Conservation (phyloP, 2,329 filamentous ascomycete genomes). For the Penicillium sp. region DNA sequence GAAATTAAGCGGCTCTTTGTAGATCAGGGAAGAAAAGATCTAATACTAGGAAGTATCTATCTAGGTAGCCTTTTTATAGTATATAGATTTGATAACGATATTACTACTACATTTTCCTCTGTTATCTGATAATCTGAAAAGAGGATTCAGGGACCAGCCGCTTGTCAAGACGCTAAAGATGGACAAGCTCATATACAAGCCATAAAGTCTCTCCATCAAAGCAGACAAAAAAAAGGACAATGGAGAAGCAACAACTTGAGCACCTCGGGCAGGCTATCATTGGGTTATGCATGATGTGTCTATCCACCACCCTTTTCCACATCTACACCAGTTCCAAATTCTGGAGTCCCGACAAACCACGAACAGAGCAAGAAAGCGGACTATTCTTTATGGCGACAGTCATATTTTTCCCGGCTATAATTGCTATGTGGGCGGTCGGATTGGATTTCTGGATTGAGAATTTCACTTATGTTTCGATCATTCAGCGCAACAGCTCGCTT, state of each 20-base stretch:
- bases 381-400: neutral
- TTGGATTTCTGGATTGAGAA: neutral
- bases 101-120: too few relatives aligned
- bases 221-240: neutral
- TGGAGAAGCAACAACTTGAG: neutral
- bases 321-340: neutral
- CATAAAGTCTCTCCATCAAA: too few relatives aligned
- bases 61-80: too few relatives aligned
- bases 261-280: neutral
- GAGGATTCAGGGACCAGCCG: too few relatives aligned
- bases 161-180: too few relatives aligned
- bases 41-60: too few relatives aligned
- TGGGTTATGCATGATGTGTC: neutral
- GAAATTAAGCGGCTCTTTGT: too few relatives aligned
- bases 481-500: neutral
- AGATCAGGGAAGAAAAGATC: too few relatives aligned
- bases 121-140: too few relatives aligned
- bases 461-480: neutral
- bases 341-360: neutral
- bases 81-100: too few relatives aligned
- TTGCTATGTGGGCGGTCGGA: neutral
- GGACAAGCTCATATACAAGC: too few relatives aligned
- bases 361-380: neutral
- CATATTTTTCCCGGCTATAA: neutral
- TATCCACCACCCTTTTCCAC: neutral